Conservation (phyloP, 1,284 basidiomycete genomes). For the Pholiota adiposa region DNA sequence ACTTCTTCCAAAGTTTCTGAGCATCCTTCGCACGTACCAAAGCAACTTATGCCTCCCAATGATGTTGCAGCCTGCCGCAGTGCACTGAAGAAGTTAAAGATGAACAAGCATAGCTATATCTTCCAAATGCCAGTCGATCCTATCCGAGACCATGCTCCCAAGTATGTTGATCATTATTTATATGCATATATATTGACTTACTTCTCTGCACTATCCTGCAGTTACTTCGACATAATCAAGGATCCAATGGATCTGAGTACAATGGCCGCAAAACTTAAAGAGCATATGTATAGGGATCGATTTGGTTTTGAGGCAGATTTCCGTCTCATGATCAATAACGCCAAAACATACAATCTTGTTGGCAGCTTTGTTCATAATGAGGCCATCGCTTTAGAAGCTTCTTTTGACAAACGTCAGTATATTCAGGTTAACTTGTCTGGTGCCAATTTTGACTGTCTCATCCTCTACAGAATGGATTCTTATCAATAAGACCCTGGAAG, state of each 20-base stretch:
- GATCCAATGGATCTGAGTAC: conserved; percentile 96
- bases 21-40: conserved; percentile 57
- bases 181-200: background rate
- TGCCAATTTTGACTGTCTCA: conserved; percentile 11
- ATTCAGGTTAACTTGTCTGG: background rate
- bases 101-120: conserved; percentile 69
- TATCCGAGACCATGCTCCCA: conserved; percentile 82
- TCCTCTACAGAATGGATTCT: conserved; percentile 66
- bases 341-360: conserved; percentile 83
- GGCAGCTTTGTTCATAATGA: conserved; percentile 80
- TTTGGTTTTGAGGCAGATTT: conserved; percentile 89
- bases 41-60: conserved; percentile 82
- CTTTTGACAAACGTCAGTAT: conserved; percentile 84
- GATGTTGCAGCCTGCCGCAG: conserved; percentile 84
- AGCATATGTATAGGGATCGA: conserved; percentile 86
- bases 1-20: conserved; percentile 16
- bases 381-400: conserved; percentile 76
- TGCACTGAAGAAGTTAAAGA: conserved; percentile 81
- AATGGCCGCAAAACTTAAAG: conserved; percentile 86
- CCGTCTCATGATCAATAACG: conserved; percentile 87
- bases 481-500: conserved; percentile 76
- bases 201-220: conserved; percentile 33
- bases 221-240: conserved; percentile 91
- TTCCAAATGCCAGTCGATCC: conserved; percentile 94
- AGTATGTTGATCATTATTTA: conserved; percentile 50